Evolutionary conservation across 306 rosid species (phyloP).

Genomic region (Vigna hirtella): DNA sequence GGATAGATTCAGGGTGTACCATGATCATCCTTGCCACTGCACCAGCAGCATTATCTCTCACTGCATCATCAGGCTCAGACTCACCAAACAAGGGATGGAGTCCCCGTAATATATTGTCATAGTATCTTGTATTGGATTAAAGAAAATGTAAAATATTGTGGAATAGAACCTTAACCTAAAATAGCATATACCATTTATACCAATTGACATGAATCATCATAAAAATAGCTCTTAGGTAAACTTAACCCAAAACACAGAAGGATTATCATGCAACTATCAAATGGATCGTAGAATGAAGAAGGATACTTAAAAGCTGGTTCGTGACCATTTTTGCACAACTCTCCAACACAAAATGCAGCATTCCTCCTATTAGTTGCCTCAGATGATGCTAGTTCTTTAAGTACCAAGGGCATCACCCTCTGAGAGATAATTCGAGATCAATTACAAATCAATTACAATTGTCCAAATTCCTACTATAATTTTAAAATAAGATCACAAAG

Average conservation of each 20-base stretch:
- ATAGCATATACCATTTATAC: constrained; percentile 6
- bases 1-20: constrained; percentile 94
- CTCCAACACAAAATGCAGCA: constrained; percentile 99
- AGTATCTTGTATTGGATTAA: constrained; percentile 70
- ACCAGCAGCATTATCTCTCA: constrained; percentile 97
- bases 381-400: constrained; percentile 85
- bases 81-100: constrained; percentile 95
- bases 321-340: constrained; percentile 92
- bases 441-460: constrained; percentile 42
- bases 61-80: constrained; percentile 96
- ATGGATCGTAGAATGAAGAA: constrained; percentile 31
- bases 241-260: constrained; percentile 17
- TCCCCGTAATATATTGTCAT: constrained; percentile 77
- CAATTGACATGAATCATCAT: constrained; percentile 29
- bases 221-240: neutral
- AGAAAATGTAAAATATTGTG: constrained; percentile 42
- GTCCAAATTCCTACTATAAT: constrained; percentile 3
- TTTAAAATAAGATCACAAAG: constrained; percentile 8
- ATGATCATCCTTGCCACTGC: constrained; percentile 99
- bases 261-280: constrained; percentile 5
- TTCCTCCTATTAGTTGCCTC: constrained; percentile 96
- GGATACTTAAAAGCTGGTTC: constrained; percentile 90
- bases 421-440: constrained; percentile 48
- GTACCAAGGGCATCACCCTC: constrained; percentile 89
- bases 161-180: constrained; percentile 38